A percentile compares a stretch with the other conserved stretches of the same genome.
Conservation (phyloP, 257 asterid genomes). For the Jacaranda mimosifolia region DNA sequence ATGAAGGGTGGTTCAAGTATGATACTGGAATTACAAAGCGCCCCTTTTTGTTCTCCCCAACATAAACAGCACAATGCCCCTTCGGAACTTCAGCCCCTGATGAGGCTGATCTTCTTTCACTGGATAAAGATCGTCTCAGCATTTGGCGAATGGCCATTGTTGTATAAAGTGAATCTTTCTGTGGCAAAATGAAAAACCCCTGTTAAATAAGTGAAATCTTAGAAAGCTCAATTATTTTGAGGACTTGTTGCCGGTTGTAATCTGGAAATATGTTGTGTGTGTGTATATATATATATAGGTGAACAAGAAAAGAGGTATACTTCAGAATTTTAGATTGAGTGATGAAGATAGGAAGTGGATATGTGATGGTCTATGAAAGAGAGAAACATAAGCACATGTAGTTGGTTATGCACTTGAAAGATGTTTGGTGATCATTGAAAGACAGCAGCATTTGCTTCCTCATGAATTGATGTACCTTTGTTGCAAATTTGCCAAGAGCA, state of each 20-base stretch:
- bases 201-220: too few species aligned
- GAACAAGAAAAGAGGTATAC: background rate
- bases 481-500: background rate
- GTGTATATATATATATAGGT: too few species aligned
- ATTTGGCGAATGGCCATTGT: conserved; percentile 41
- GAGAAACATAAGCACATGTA: conserved; percentile 32
- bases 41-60: conserved; percentile 39
- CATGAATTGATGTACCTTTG: too few species aligned
- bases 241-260: too few species aligned
- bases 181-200: background rate
- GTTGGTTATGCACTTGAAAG: too few species aligned
- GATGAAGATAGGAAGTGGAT: background rate
- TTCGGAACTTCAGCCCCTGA: conserved; percentile 43
- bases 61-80: conserved; percentile 50
- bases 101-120: conserved; percentile 27
- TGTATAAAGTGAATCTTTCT: background rate
- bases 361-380: conserved; percentile 19
- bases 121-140: conserved; percentile 39
- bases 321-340: too few species aligned
- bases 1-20: conserved; percentile 29
- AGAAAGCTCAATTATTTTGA: too few species aligned
- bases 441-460: too few species aligned
- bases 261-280: too few species aligned
- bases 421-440: too few species aligned
- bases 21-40: conserved; percentile 32